Evolutionary conservation across 2,329 filamentous ascomycete genomes (phyloP), one percentile per base, ranked within the genome.

Genomic region (Cordyceps javanica): DNA sequence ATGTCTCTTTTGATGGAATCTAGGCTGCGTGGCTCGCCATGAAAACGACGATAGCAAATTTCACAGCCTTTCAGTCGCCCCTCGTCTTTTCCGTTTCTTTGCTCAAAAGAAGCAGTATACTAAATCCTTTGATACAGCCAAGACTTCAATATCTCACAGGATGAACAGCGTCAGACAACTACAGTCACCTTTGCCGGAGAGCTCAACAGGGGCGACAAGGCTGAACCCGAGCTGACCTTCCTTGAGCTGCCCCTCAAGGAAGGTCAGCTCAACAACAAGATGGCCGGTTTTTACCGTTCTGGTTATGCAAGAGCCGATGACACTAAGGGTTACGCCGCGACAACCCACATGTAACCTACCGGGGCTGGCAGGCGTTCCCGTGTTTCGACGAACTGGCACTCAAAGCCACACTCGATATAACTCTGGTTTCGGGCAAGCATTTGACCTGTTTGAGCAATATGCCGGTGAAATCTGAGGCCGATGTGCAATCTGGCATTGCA

Each of bases 231-330:
- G 38, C 73, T 80, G 58, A 69, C 70, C 38, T 96, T 95, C 73
- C 86, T 83, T 10, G 91, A n/a, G n/a, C n/a, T n/a, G n/a, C n/a
- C n/a, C n/a, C n/a, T n/a, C n/a, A n/a, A n/a, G n/a, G n/a, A n/a
- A n/a, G n/a, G 91, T 41, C 81, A 79, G 45, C 76, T 96, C 67
- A 96, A 96, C 72, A 89, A 96, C 71, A 93, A 95, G 75, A 96
- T 97, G 91, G 93, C 92, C 49, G 93, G 93, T 46, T 97, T 97
- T 81, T 97, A 97, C 76, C 86, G 92, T 59, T 96, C 92, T 1
- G 95, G 91, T 5, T 97, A 93, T 79, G 95, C 94, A 78, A 86
- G 85, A 60, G 75, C 82, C 50, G 85, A 95, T 68, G 93, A 93
- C 32, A 83, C 83, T 60, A 86, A 88, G 60, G 89, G 89, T 63